Conservation (phyloP, 1,284 basidiomycete species). For the Ganoderma sp. region DNA sequence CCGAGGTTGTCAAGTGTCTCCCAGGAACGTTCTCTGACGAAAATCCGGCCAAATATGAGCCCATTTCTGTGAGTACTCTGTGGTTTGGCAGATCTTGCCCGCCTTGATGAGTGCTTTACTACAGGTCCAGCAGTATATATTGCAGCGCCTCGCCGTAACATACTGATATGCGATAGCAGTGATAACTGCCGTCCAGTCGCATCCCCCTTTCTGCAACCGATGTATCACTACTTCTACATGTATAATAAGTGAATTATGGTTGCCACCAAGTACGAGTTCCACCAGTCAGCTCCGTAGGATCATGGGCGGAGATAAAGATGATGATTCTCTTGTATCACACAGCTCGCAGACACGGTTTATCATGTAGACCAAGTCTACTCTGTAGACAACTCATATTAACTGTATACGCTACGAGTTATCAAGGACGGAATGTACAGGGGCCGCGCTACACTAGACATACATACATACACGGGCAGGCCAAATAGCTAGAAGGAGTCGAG, state of each 20-base stretch:
- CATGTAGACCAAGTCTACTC: background rate
- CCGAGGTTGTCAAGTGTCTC: constrained; percentile 53
- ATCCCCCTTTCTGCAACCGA: background rate
- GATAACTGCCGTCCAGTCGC: background rate
- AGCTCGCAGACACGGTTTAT: background rate
- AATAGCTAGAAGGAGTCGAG: background rate
- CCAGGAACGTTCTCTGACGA: constrained; percentile 56
- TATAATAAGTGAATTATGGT: background rate
- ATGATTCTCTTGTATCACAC: background rate
- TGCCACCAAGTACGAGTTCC: no score
- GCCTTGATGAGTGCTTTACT: background rate
- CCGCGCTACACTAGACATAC: background rate
- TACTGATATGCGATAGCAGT: background rate
- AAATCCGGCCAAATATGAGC: constrained; percentile 49
- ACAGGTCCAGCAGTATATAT: constrained; percentile 31
- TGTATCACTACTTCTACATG: background rate
- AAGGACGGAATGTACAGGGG: background rate
- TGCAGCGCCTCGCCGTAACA: constrained; percentile 28
- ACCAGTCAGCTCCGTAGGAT: no score
- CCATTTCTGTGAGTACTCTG: constrained; percentile 42
- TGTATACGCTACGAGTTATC: background rate
- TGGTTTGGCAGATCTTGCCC: background rate
- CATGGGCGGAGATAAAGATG: no score
- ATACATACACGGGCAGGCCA: background rate
- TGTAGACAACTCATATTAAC: background rate